Percentiles rank a stretch among this genome's conserved stretches.
Evolutionary conservation across 805 yeast genomes (phyloP).

Genomic region (Yamadazyma sp.): DNA sequence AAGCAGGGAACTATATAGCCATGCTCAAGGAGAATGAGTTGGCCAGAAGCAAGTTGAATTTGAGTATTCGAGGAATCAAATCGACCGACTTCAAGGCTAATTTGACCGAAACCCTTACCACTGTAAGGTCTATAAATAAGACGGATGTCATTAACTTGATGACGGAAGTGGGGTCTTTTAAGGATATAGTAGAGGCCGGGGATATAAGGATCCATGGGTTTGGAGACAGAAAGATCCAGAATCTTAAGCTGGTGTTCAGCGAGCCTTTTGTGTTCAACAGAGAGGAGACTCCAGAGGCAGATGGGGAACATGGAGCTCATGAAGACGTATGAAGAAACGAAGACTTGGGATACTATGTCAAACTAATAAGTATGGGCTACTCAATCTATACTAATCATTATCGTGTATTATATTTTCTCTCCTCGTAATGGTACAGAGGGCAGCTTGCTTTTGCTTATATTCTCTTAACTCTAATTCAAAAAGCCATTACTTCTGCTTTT

Average conservation of each 20-base stretch:
- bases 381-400: no score
- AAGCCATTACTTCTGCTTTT: constrained; percentile 2
- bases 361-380: no score
- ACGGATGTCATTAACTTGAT: constrained; percentile 53
- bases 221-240: constrained; percentile 46
- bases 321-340: neutral
- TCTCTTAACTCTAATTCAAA: no score
- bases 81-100: constrained; percentile 46
- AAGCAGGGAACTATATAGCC: constrained; percentile 45
- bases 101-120: constrained; percentile 46
- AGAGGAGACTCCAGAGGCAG: constrained; percentile 5
- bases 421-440: no score
- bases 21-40: constrained; percentile 37
- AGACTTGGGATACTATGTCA: neutral
- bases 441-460: no score
- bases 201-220: constrained; percentile 42
- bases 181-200: constrained; percentile 37
- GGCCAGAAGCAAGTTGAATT: constrained; percentile 27
- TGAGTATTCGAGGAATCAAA: constrained; percentile 42
- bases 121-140: constrained; percentile 49
- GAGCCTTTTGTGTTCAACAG: constrained; percentile 51
- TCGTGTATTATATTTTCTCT: constrained; percentile 2
- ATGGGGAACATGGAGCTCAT: constrained; percentile 21
- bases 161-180: constrained; percentile 48
- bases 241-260: constrained; percentile 39